Evolutionary conservation across 2,329 filamentous ascomycete genomes (phyloP).

Genomic region (Aureobasidium melanogenum): DNA sequence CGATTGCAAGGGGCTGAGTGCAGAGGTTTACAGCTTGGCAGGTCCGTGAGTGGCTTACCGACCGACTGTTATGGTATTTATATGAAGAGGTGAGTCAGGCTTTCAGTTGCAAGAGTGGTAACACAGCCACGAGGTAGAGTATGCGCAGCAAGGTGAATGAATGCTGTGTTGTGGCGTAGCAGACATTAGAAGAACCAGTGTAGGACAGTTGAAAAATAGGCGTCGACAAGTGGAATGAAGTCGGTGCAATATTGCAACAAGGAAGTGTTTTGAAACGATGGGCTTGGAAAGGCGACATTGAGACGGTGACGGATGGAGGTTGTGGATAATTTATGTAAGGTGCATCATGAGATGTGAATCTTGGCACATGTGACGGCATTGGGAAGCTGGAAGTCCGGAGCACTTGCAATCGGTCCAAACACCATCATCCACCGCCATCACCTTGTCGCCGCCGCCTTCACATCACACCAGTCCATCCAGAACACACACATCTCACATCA

Average conservation of each 20-base stretch:
- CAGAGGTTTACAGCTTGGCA: neutral
- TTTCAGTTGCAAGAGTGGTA: neutral
- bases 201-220: too few relatives aligned
- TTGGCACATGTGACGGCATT: constrained; percentile 9
- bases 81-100: neutral
- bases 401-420: neutral
- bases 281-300: neutral
- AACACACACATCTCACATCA: neutral
- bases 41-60: neutral
- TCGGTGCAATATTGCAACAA: neutral
- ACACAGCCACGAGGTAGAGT: neutral
- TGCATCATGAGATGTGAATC: neutral
- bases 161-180: neutral
- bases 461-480: constrained; percentile 2
- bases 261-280: neutral
- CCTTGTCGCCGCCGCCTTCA: neutral
- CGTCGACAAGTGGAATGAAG: neutral
- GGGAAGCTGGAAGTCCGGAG: neutral
- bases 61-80: neutral
- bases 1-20: neutral
- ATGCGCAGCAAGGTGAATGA: neutral
- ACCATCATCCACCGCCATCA: neutral
- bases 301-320: neutral
- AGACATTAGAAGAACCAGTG: too few relatives aligned
- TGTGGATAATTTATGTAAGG: neutral